These are phyloP conservation scores for Thyridium curvatum DNA, from an alignment of 2,329 filamentous ascomycete genomes.

Conservation along the genomic window DNA sequence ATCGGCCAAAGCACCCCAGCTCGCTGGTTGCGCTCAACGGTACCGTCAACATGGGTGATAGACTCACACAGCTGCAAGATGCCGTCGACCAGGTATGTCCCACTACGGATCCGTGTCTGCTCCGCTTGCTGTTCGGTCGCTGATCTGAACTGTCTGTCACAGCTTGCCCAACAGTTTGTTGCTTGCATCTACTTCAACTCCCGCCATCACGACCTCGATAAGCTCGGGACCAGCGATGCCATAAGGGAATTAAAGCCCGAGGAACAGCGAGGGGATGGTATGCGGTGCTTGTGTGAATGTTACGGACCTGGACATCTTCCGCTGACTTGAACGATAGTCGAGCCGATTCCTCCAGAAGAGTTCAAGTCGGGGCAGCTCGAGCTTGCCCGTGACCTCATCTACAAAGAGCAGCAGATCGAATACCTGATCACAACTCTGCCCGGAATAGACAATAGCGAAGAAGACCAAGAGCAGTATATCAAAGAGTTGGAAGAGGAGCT, in stretches of 20 bases:
- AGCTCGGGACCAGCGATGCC: conserved; percentile 50
- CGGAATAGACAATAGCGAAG: conserved; percentile 71
- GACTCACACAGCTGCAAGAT: conserved; percentile 79
- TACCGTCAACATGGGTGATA: conserved; percentile 62
- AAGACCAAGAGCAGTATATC: conserved; percentile 65
- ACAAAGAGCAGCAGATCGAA: conserved; percentile 81
- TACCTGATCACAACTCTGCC: conserved; percentile 68
- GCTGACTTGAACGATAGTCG: conserved; percentile 33
- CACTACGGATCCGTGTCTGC: conserved; percentile 1
- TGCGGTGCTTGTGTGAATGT: neutral
- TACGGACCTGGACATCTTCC: neutral
- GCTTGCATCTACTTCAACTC: conserved; percentile 61
- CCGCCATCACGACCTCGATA: conserved; percentile 61
- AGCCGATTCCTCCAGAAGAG: conserved; percentile 55
- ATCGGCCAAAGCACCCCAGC: too few relatives aligned
- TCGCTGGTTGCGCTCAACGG: too few relatives aligned
- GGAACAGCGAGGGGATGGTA: conserved; percentile 44
- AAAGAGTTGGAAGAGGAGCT: conserved; percentile 60
- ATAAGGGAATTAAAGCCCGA: conserved; percentile 53
- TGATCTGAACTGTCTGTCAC: conserved; percentile 6
- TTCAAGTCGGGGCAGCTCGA: conserved; percentile 65
- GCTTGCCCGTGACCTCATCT: conserved; percentile 67
- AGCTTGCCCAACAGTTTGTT: conserved; percentile 65
- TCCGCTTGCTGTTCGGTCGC: conserved; percentile 1
- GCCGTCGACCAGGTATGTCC: conserved; percentile 67